Conservation (phyloP, 495 filamentous ascomycete species). For the Penicillium nucicola region DNA sequence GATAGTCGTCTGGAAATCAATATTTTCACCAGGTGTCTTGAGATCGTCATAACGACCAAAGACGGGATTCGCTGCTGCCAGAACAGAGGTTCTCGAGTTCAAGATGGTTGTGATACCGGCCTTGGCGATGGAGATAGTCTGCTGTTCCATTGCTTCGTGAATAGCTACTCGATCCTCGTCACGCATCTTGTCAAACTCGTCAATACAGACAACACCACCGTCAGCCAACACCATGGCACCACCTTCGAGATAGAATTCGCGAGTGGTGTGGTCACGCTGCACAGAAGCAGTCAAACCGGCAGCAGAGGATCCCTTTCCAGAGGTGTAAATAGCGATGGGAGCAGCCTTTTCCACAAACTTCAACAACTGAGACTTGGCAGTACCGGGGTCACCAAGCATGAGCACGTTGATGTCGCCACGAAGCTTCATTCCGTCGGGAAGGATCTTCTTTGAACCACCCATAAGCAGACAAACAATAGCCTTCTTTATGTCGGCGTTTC, state of each 20-base stretch:
- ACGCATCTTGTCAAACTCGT: slow-evolving; percentile 99
- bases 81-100: slow-evolving; percentile 90
- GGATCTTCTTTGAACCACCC: slow-evolving; percentile 96
- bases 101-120: slow-evolving; percentile 98
- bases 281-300: slow-evolving; percentile 98
- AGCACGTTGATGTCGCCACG: slow-evolving; percentile 99
- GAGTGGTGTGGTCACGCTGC: slow-evolving; percentile 83
- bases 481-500: slow-evolving; percentile 96
- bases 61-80: slow-evolving; percentile 95
- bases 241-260: slow-evolving; percentile 97
- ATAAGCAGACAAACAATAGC: slow-evolving; percentile 94
- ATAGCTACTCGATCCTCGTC: slow-evolving; percentile 99
- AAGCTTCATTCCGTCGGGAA: slow-evolving; percentile 97
- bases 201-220: slow-evolving; percentile 97
- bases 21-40: slow-evolving; percentile 97
- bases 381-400: slow-evolving; percentile 95
- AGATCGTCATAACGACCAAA: slow-evolving; percentile 98
- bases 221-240: slow-evolving; percentile 99
- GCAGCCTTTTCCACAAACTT: slow-evolving; percentile 98
- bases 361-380: slow-evolving; percentile 94
- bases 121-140: slow-evolving; percentile 99
- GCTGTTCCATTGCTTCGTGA: slow-evolving; percentile 99
- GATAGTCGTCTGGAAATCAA: slow-evolving; percentile 99
- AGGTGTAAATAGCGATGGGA: slow-evolving; percentile 98
- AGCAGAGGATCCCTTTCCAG: slow-evolving; percentile 96